Conservation (phyloP, 2,329 filamentous ascomycete genomes). For the Sphaerulina vaccinii region DNA sequence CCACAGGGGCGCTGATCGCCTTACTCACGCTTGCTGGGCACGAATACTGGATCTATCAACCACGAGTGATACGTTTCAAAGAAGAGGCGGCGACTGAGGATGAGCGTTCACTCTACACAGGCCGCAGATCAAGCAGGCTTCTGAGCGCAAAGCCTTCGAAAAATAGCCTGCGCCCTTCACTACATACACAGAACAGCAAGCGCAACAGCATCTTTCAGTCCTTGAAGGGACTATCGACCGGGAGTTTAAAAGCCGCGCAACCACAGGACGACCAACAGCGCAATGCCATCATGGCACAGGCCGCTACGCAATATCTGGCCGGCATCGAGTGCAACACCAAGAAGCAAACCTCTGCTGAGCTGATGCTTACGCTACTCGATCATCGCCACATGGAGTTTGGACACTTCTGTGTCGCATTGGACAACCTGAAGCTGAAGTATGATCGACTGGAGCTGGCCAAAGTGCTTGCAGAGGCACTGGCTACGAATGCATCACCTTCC, state of each 20-base stretch:
- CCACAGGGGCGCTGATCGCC: conserved; percentile 33
- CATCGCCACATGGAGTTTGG: conserved; percentile 22
- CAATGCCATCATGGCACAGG: conserved; percentile 25
- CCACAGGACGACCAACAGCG: conserved; percentile 6
- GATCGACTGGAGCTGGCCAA: conserved; percentile 26
- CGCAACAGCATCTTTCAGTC: conserved; percentile 6
- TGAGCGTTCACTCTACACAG: conserved; percentile 5
- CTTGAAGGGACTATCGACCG: conserved; percentile 9
- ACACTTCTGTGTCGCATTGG: conserved; percentile 25
- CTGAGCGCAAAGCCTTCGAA: not conserved
- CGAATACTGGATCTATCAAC: conserved; percentile 31
- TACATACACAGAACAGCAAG: conserved; percentile 1
- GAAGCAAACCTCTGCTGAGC: conserved; percentile 24
- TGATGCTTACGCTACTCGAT: conserved; percentile 23
- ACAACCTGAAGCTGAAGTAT: conserved; percentile 21
- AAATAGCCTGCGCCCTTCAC: conserved; percentile 3
- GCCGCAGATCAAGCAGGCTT: not conserved
- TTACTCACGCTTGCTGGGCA: conserved; percentile 34
- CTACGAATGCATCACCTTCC: conserved; percentile 1
- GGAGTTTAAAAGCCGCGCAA: not conserved
- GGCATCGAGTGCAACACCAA: conserved; percentile 21
- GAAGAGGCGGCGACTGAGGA: conserved; percentile 13
- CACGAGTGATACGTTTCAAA: conserved; percentile 20
- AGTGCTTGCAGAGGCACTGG: conserved; percentile 24
- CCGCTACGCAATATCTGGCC: conserved; percentile 27